These are phyloP conservation scores for Phlebiopsis flavidoalba DNA, from an alignment of 768 basidiomycete species.

Conservation along the genomic window DNA sequence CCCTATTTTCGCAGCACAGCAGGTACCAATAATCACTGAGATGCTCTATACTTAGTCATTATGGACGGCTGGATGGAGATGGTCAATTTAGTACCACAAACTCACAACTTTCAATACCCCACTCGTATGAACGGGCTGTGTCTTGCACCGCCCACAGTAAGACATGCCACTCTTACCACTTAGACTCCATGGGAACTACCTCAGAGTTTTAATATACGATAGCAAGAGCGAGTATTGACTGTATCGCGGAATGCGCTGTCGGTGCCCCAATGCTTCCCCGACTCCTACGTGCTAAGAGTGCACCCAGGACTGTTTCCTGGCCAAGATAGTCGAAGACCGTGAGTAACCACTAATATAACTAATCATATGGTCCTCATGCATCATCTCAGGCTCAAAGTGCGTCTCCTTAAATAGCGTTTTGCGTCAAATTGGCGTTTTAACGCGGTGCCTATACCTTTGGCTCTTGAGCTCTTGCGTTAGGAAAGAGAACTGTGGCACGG, in stretches of 20 bases:
- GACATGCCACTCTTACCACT: conserved; percentile 16
- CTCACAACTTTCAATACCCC: conserved; percentile 53
- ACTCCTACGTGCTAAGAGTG: conserved; percentile 61
- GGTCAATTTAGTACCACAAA: conserved; percentile 57
- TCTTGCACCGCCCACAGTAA: conserved; percentile 44
- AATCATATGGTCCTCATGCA: too few relatives aligned
- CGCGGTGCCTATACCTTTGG: conserved; percentile 69
- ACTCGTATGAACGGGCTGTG: conserved; percentile 39
- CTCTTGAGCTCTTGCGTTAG: conserved; percentile 57
- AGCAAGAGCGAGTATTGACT: conserved; percentile 71
- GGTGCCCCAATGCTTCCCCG: conserved; percentile 79
- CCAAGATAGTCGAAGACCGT: conserved; percentile 47
- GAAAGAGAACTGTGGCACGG: conserved; percentile 38
- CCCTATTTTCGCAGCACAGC: too few relatives aligned
- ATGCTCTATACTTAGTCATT: too few relatives aligned
- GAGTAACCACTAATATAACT: conserved; percentile 19
- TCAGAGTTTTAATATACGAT: too few relatives aligned
- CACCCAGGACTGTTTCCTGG: conserved; percentile 28
- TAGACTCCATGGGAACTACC: too few relatives aligned
- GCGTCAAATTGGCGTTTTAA: conserved; percentile 77
- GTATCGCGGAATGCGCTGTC: conserved; percentile 65
- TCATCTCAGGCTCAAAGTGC: too few relatives aligned
- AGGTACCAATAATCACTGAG: too few relatives aligned
- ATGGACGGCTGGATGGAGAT: conserved; percentile 49
- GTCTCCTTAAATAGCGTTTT: too few relatives aligned